A percentile compares a stretch with the other conserved stretches of the same genome.
Evolutionary conservation across 768 basidiomycete species (phyloP).

Genomic region (Pholiota conissans): DNA sequence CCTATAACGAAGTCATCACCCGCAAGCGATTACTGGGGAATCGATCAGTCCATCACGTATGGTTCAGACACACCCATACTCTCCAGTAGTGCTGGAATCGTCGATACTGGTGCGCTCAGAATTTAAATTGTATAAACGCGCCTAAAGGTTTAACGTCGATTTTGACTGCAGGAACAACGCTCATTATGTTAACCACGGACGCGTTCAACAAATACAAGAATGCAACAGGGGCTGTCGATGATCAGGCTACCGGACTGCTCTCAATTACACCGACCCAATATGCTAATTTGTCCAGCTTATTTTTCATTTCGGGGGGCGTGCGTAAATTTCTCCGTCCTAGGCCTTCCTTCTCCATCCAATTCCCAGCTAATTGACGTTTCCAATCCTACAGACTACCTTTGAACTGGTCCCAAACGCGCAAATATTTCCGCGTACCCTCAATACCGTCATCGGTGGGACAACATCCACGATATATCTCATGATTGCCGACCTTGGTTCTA

Average conservation of each 20-base stretch:
- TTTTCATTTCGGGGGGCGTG: not conserved
- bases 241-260: not conserved
- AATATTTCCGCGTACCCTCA: conserved; percentile 63
- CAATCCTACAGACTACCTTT: conserved; percentile 39
- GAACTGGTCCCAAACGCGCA: conserved; percentile 63
- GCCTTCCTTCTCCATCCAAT: not conserved
- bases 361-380: not conserved
- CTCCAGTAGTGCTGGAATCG: not conserved
- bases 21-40: not conserved
- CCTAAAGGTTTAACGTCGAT: not conserved
- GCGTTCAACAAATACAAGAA: not conserved
- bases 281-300: not conserved
- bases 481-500: conserved; percentile 45
- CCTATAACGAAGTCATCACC: not conserved
- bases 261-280: not conserved
- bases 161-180: not conserved
- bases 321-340: too few species aligned
- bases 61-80: not conserved
- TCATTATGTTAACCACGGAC: not conserved
- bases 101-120: not conserved
- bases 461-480: conserved; percentile 52
- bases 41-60: not conserved
- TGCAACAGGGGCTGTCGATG: not conserved
- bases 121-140: too few species aligned
- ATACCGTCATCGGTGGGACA: conserved; percentile 53